Evolutionary conservation across 2,329 filamentous ascomycete species (phyloP).

Genomic region (Penicillium expansum): DNA sequence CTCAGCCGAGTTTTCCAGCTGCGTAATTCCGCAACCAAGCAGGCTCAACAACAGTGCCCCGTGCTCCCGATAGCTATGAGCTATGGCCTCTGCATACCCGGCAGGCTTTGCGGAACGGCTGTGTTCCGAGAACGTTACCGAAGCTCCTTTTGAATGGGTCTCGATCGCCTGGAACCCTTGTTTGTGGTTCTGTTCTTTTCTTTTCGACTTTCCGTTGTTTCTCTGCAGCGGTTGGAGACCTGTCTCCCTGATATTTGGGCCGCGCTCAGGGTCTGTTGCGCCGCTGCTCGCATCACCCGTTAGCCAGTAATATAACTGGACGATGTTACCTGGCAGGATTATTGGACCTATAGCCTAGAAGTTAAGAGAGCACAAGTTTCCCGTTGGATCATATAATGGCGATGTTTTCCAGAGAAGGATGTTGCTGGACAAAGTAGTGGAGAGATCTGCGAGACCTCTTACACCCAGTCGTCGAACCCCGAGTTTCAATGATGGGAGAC

Average conservation of each 20-base stretch:
- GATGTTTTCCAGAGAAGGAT: conserved; percentile 18
- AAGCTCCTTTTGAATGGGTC: conserved; percentile 17
- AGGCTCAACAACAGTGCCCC: conserved; percentile 11
- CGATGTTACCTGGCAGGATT: conserved; percentile 16
- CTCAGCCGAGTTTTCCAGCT: conserved; percentile 11
- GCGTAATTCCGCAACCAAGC: conserved; percentile 19
- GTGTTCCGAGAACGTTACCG: conserved; percentile 11
- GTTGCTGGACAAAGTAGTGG: conserved; percentile 11
- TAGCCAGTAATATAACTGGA: conserved; percentile 12
- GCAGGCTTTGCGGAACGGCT: neutral
- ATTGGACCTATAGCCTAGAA: conserved; percentile 3
- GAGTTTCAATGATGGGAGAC: neutral
- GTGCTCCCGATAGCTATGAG: conserved; percentile 10
- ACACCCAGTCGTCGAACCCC: neutral
- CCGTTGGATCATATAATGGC: conserved; percentile 1
- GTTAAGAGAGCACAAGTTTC: conserved; percentile 7
- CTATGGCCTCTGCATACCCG: conserved; percentile 8
- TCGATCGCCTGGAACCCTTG: conserved; percentile 10
- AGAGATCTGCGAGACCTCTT: neutral
- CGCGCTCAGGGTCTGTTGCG: conserved; percentile 18
- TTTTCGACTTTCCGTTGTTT: conserved; percentile 8
- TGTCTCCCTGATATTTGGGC: conserved; percentile 15
- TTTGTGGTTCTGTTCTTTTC: neutral
- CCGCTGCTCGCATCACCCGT: conserved; percentile 4
- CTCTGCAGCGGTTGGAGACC: conserved; percentile 14